A percentile compares a stretch with the other conserved stretches of the same genome.
Evolutionary conservation across 2,329 filamentous ascomycete species (phyloP).

Genomic region (Sporothrix schenckii): DNA sequence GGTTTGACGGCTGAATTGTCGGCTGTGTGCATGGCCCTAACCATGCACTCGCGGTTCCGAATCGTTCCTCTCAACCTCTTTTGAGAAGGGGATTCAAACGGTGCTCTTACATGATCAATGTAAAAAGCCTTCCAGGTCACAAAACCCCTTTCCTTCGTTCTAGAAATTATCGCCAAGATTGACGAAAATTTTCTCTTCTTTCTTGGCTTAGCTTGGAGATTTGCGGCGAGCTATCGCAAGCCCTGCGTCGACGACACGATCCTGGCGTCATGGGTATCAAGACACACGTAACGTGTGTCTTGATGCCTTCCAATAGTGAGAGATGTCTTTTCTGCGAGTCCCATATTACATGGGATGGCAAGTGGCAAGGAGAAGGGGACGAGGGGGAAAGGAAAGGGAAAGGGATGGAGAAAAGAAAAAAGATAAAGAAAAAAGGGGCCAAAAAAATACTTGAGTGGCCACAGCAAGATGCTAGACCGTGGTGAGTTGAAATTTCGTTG

Average conservation of each 20-base stretch:
- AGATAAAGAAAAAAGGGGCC: not conserved
- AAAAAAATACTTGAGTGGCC: not conserved
- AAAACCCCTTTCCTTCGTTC: not conserved
- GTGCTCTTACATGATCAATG: not conserved
- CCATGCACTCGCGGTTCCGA: not conserved
- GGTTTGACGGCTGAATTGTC: not conserved
- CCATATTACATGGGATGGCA: not conserved
- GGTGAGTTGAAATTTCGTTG: not conserved
- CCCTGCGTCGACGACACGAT: not conserved
- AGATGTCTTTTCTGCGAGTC: not conserved
- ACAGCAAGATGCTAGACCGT: not conserved
- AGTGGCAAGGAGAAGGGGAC: too few relatives aligned
- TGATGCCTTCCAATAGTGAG: not conserved
- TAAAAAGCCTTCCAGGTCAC: not conserved
- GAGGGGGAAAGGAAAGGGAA: too few relatives aligned
- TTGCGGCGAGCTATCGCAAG: not conserved
- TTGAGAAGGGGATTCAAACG: not conserved
- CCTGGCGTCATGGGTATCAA: not conserved
- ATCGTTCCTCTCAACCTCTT: not conserved
- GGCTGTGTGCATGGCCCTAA: not conserved
- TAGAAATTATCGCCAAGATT: not conserved
- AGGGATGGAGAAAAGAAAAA: not conserved
- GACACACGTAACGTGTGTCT: not conserved
- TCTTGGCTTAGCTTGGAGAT: not conserved
- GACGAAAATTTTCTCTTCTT: not conserved